A percentile compares a stretch with the other conserved stretches of the same genome.
These are phyloP conservation scores for Trametes gibbosa DNA, from an alignment of 768 basidiomycete genomes.

Conservation along the genomic window DNA sequence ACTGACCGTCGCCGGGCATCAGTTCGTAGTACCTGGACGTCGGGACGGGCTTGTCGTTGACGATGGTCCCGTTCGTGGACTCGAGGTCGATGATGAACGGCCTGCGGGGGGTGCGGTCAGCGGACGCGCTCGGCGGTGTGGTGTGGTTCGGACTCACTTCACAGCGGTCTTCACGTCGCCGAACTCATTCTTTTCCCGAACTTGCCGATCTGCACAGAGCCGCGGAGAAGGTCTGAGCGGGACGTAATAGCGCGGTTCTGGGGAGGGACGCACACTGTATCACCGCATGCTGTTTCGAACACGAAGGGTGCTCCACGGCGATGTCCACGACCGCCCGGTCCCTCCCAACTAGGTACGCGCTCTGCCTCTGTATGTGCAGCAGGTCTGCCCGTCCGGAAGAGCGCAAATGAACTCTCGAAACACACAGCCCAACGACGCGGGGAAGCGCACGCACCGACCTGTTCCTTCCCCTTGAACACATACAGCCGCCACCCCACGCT, in stretches of 20 bases:
- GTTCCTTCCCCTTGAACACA: conserved; percentile 94
- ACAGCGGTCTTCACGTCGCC: conserved; percentile 73
- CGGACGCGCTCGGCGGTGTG: background rate
- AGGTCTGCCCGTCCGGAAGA: conserved; percentile 51
- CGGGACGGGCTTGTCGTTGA: conserved; percentile 86
- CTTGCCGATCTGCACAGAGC: conserved; percentile 61
- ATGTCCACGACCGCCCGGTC: conserved; percentile 87
- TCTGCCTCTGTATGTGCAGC: conserved; percentile 90
- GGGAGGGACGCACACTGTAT: conserved; percentile 70
- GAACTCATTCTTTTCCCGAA: conserved; percentile 85
- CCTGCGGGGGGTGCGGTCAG: conserved; percentile 38
- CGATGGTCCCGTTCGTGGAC: conserved; percentile 94
- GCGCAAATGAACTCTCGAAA: background rate
- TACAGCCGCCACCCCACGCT: conserved; percentile 89
- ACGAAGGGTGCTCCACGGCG: conserved; percentile 91
- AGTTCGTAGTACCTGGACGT: conserved; percentile 85
- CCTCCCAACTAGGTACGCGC: conserved; percentile 90
- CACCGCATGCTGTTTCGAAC: conserved; percentile 97
- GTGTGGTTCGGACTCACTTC: conserved; percentile 58
- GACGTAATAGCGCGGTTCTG: background rate
- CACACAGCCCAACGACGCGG: background rate
- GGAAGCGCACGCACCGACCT: conserved; percentile 67
- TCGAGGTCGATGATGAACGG: conserved; percentile 98
- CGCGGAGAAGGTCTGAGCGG: conserved; percentile 7
- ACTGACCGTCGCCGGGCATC: conserved; percentile 72